These are phyloP conservation scores for Kwoniella shivajii DNA, from an alignment of 1,284 basidiomycete species.

Conservation along the genomic window DNA sequence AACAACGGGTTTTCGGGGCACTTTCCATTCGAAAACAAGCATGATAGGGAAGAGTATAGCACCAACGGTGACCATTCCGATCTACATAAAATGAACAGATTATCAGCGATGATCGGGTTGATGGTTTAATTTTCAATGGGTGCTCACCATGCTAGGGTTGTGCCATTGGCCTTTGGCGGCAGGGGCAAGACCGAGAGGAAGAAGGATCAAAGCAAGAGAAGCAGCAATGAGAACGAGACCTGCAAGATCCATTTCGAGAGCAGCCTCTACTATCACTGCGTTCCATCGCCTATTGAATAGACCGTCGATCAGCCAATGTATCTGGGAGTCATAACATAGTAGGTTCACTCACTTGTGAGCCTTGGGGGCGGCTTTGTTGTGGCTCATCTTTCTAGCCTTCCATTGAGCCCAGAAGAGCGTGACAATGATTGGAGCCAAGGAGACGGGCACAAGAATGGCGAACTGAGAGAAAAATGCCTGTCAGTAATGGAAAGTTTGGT, in stretches of 20 bases:
- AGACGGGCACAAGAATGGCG: slow-evolving; percentile 51
- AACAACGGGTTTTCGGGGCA: slow-evolving; percentile 56
- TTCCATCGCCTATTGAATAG: slow-evolving; percentile 17
- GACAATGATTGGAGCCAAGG: slow-evolving; percentile 57
- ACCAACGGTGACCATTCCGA: slow-evolving; percentile 55
- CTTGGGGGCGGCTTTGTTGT: slow-evolving; percentile 30
- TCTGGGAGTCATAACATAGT: neutral
- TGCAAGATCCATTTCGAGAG: slow-evolving; percentile 54
- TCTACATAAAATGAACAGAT: slow-evolving; percentile 15
- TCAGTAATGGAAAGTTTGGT: neutral
- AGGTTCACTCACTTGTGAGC: slow-evolving; percentile 1
- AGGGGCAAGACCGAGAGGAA: slow-evolving; percentile 66
- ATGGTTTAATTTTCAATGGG: too few species aligned
- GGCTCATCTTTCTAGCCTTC: slow-evolving; percentile 62
- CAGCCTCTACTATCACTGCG: slow-evolving; percentile 18
- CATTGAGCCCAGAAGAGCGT: slow-evolving; percentile 72
- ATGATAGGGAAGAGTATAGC: slow-evolving; percentile 53
- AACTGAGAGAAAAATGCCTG: slow-evolving; percentile 46
- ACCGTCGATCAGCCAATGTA: neutral
- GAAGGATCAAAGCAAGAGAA: slow-evolving; percentile 64
- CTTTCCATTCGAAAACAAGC: slow-evolving; percentile 55
- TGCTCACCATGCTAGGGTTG: slow-evolving; percentile 44
- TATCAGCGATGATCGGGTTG: neutral
- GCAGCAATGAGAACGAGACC: slow-evolving; percentile 69
- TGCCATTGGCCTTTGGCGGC: slow-evolving; percentile 54